Evolutionary conservation across 257 asterid species (phyloP).

Genomic region (Nicotiana noctiflora): DNA sequence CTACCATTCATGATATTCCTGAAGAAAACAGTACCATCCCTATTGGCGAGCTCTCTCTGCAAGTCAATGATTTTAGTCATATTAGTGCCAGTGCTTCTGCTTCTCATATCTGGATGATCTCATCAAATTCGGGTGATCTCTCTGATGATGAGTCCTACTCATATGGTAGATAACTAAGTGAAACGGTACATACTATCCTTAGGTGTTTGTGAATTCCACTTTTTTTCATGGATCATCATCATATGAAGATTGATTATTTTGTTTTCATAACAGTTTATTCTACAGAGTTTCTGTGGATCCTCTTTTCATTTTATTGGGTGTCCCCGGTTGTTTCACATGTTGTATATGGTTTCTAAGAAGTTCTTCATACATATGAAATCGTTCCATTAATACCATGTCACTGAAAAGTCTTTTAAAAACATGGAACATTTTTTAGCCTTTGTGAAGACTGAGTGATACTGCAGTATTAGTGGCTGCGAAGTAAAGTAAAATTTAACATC

Average conservation of each 20-base stretch:
- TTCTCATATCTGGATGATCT: no score
- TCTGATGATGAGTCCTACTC: no score
- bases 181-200: neutral
- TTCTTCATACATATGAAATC: neutral
- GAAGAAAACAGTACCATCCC: neutral
- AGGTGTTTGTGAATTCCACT: neutral
- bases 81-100: neutral
- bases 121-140: neutral
- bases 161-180: neutral
- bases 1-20: neutral
- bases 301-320: neutral
- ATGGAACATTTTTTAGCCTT: neutral
- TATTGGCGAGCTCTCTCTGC: neutral
- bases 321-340: neutral
- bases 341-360: neutral
- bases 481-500: neutral
- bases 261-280: neutral
- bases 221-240: neutral
- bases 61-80: neutral
- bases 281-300: neutral
- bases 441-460: neutral
- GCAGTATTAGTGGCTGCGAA: neutral
- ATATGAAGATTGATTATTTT: neutral
- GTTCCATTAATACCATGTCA: neutral
- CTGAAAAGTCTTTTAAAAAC: neutral